Evolutionary conservation across 2,329 filamentous ascomycete species (phyloP), one percentile per base, ranked within the genome.

Genomic region (Hypomyces perniciosus): DNA sequence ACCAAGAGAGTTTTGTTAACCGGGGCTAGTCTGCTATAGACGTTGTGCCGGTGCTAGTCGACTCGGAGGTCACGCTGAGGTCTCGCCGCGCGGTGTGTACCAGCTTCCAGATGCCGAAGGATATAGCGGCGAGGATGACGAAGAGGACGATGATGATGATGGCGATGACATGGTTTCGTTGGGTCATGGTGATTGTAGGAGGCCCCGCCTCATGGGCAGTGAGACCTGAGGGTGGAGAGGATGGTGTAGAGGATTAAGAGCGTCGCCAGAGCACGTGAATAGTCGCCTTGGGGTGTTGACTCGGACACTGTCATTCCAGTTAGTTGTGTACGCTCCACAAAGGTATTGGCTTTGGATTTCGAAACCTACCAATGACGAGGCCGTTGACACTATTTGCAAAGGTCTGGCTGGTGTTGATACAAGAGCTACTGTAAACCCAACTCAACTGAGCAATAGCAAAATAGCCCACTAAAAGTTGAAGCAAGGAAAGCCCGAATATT

Each of bases 141-240:
- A 85, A 85, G 59, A 85, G 75, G 50, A 85, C 66, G 66, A 85
- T 84, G 68, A 85, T 78, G 64, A 85, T 85, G 66, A 85, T 74
- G 59, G 82, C 82, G 66, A 85, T 85, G 61, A 80, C 78, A 68
- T 85, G 77, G 77, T 85, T 85, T 71, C 77, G 70, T 66, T 85
- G 79, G 60, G 76, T 72, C 76, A 79, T 83, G 58, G 58, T 72
- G 64, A 66, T 64, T 62, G 65, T 56, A 35, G 56, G 52, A 44
- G 37, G 52, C 35, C 51, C 28, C 50, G 41, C 8, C 20, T 9
- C 12, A 38, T 13, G 9, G 45, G 9, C 8, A 31, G 12, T 20
- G 20, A 20, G 20, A 20, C 20, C 20, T 20, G 20, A 3, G n/a
- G 35, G 12, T 47, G 5, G 27, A n/a, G 13, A 30, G 39, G 31